Conservation (phyloP, 305 asterid genomes). For the Fraxinus greggii region DNA sequence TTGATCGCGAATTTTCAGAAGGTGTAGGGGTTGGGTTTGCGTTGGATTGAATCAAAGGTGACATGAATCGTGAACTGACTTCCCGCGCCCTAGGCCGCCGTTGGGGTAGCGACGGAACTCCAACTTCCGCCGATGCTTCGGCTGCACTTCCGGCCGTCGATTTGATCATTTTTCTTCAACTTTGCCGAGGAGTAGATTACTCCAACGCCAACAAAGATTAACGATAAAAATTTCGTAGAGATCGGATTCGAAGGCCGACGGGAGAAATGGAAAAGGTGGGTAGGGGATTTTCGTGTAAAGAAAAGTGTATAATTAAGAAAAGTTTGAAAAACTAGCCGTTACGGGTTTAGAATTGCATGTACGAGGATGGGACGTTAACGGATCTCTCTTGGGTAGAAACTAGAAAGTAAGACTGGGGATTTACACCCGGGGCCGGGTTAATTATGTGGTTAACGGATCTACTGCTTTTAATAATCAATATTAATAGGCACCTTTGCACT, state of each 20-base stretch:
- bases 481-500: neutral
- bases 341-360: neutral
- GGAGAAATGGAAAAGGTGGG: neutral
- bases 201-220: neutral
- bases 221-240: neutral
- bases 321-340: conserved; percentile 15
- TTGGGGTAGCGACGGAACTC: conserved; percentile 38
- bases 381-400: neutral
- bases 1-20: conserved; percentile 42
- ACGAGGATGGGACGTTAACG: neutral
- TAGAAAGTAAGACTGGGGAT: neutral
- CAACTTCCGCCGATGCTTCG: conserved; percentile 24
- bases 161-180: conserved; percentile 32
- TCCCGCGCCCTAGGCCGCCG: conserved; percentile 76
- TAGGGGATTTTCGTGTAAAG: neutral
- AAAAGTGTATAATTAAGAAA: neutral
- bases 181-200: neutral
- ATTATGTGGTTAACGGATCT: neutral
- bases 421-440: neutral
- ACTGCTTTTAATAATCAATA: neutral
- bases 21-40: conserved; percentile 34
- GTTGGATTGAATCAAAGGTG: conserved; percentile 55
- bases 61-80: conserved; percentile 83
- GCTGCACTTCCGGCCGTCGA: conserved; percentile 26
- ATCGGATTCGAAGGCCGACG: neutral